Evolutionary conservation across 495 filamentous ascomycete species (phyloP).

Genomic region (Bryoglossum gracile): DNA sequence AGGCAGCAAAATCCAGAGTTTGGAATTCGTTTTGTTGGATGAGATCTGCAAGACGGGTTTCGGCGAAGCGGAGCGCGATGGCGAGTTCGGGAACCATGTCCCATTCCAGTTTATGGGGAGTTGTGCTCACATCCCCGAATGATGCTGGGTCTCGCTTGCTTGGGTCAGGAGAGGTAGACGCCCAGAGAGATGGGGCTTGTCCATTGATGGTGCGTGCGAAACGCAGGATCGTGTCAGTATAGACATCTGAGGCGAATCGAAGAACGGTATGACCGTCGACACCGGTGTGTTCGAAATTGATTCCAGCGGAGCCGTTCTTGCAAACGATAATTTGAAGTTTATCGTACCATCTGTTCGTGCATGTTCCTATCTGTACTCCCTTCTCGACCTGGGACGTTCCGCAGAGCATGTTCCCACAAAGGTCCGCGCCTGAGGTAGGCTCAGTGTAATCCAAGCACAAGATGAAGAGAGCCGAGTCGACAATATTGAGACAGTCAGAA

Average conservation of each 20-base stretch:
- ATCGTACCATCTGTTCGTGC: constrained; percentile 98
- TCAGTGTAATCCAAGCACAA: constrained; percentile 90
- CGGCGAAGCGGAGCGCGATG: constrained; percentile 88
- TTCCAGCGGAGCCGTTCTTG: constrained; percentile 95
- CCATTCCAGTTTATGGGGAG: constrained; percentile 95
- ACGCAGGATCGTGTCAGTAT: constrained; percentile 95
- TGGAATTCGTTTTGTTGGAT: constrained; percentile 96
- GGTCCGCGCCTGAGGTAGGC: constrained; percentile 65
- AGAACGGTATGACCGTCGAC: constrained; percentile 97
- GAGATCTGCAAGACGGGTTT: constrained; percentile 87
- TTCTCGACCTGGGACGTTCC: constrained; percentile 85
- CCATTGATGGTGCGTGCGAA: constrained; percentile 97
- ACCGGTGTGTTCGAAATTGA: constrained; percentile 98
- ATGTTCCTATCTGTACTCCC: constrained; percentile 94
- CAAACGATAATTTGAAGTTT: constrained; percentile 99
- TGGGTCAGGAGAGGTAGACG: constrained; percentile 84
- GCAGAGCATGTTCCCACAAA: constrained; percentile 97
- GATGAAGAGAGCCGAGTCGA: constrained; percentile 89
- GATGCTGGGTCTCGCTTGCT: constrained; percentile 87
- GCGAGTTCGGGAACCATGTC: constrained; percentile 90
- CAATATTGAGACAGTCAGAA: constrained; percentile 85
- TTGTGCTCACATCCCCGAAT: constrained; percentile 92
- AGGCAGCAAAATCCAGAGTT: constrained; percentile 80
- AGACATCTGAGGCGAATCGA: constrained; percentile 91
- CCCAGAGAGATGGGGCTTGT: constrained; percentile 85